Evolutionary conservation across 805 yeast species (phyloP).

Genomic region (Saccharomyces jurei): DNA sequence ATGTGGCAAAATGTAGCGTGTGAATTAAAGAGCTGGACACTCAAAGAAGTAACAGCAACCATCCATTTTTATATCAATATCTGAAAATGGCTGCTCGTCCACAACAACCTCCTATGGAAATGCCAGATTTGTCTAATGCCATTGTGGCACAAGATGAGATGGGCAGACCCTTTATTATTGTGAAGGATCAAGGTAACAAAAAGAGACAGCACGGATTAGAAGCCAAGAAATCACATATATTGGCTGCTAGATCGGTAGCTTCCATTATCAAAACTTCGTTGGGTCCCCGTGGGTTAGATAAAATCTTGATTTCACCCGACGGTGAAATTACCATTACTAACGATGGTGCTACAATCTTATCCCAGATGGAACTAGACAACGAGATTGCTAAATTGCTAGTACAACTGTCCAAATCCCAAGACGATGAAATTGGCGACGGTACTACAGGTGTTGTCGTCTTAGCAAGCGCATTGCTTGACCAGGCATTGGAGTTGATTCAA

Average conservation of each 20-base stretch:
- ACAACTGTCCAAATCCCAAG: slow-evolving; percentile 89
- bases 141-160: slow-evolving; percentile 98
- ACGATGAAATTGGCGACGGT: slow-evolving; percentile 98
- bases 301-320: slow-evolving; percentile 88
- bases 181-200: slow-evolving; percentile 69
- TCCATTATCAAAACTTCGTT: slow-evolving; percentile 84
- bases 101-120: slow-evolving; percentile 29
- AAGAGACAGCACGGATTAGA: slow-evolving; percentile 68
- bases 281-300: slow-evolving; percentile 98
- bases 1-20: not conserved
- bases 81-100: not conserved
- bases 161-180: slow-evolving; percentile 98
- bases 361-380: slow-evolving; percentile 92
- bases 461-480: slow-evolving; percentile 90
- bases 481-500: slow-evolving; percentile 88
- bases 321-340: slow-evolving; percentile 97
- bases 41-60: not conserved
- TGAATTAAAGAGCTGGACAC: not conserved
- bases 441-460: slow-evolving; percentile 97
- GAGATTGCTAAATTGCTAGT: slow-evolving; percentile 94
- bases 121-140: slow-evolving; percentile 95
- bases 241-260: slow-evolving; percentile 92
- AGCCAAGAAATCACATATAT: slow-evolving; percentile 76
- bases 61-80: not conserved
- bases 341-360: slow-evolving; percentile 94